phyloP scores from a whole-genome alignment of 177 flowering plant species.

The Vitis hybrid region DNA sequence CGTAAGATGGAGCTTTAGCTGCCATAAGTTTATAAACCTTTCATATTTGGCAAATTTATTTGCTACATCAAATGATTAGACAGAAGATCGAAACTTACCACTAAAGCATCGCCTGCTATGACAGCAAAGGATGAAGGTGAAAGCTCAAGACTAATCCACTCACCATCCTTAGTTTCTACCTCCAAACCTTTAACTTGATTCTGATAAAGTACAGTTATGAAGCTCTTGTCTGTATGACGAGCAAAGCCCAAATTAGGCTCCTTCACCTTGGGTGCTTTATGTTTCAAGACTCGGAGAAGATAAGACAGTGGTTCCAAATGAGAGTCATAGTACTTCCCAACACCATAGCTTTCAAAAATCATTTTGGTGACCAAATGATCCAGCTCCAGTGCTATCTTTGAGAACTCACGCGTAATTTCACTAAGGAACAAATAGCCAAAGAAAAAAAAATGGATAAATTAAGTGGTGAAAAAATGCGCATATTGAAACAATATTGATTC shows the following conservation, averaged over 20 bases:
- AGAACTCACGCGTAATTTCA: slow-evolving; percentile 20
- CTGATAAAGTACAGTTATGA: slow-evolving; percentile 34
- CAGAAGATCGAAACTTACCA: neutral
- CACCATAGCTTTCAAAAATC: slow-evolving; percentile 50
- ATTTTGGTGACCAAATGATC: slow-evolving; percentile 40
- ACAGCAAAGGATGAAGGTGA: slow-evolving; percentile 28
- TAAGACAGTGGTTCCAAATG: slow-evolving; percentile 31
- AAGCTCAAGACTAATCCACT: slow-evolving; percentile 18
- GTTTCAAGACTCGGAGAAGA: slow-evolving; percentile 38
- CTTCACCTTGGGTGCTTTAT: slow-evolving; percentile 14
- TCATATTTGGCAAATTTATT: too few species aligned
- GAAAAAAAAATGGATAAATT: neutral
- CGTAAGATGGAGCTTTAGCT: too few species aligned
- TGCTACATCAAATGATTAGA: too few species aligned
- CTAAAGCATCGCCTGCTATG: slow-evolving; percentile 16
- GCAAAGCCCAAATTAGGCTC: slow-evolving; percentile 25
- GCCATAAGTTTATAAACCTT: too few species aligned
- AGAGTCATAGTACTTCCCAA: slow-evolving; percentile 30
- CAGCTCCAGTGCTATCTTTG: slow-evolving; percentile 26
- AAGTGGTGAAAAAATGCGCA: neutral
- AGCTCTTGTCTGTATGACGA: slow-evolving; percentile 38
- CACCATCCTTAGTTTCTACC: slow-evolving; percentile 27
- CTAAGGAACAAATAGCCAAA: slow-evolving; percentile 15
- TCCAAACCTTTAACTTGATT: slow-evolving; percentile 35
- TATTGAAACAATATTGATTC: neutral